phyloP scores from a whole-genome alignment of 768 basidiomycete genomes.

The Suillus decipiens region DNA sequence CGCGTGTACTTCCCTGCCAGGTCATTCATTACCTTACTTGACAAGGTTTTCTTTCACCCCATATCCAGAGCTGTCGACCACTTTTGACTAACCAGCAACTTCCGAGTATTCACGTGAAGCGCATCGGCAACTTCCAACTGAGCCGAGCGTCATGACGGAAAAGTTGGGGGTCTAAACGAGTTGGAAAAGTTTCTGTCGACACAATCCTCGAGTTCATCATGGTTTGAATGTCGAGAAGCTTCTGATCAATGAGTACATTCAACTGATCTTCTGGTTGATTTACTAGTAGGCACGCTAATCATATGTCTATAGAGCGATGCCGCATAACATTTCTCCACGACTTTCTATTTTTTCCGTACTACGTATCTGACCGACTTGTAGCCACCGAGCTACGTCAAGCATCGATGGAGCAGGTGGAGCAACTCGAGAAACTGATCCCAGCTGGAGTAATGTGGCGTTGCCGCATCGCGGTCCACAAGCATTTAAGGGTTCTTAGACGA shows the following conservation, averaged over 20 bases:
- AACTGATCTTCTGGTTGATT: background rate
- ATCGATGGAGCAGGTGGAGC: slow-evolving; percentile 2
- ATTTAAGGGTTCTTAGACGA: background rate
- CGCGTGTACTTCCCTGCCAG: background rate
- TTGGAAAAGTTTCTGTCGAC: too few species aligned
- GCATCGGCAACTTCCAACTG: too few species aligned
- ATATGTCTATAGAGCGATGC: background rate
- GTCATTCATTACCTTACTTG: background rate
- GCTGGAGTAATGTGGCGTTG: background rate
- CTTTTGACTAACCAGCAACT: too few species aligned
- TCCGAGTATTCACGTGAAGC: too few species aligned
- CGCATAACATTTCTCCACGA: background rate
- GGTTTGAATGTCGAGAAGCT: too few species aligned
- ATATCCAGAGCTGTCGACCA: too few species aligned
- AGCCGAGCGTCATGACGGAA: too few species aligned
- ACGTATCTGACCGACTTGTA: background rate
- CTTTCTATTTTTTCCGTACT: background rate
- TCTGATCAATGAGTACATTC: background rate
- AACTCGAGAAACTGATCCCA: background rate
- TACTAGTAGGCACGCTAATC: background rate
- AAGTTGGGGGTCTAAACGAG: too few species aligned
- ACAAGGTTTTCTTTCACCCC: too few species aligned
- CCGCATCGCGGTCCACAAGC: background rate
- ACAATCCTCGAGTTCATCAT: too few species aligned
- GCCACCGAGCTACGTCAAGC: background rate